phyloP scores from a whole-genome alignment of 2,329 filamentous ascomycete genomes.

The Cytospora chrysosperma region DNA sequence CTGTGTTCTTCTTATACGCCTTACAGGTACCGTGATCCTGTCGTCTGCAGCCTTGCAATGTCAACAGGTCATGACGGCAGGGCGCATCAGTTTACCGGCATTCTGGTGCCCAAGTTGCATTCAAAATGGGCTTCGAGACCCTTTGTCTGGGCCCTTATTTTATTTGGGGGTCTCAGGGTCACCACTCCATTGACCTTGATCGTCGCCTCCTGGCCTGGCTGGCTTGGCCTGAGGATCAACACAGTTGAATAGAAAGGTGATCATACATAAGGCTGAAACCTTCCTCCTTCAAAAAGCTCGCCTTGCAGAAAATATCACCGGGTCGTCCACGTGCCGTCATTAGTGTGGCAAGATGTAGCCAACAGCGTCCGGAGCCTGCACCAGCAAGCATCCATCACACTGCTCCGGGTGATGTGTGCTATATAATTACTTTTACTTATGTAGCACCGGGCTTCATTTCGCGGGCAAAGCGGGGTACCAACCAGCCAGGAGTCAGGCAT shows the following conservation, averaged over 20 bases:
- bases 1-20: not conserved
- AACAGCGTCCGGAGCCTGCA: not conserved
- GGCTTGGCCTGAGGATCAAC: slow-evolving; percentile 3
- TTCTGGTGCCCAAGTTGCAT: slow-evolving; percentile 10
- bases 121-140: not conserved
- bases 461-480: not conserved
- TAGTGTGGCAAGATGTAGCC: not conserved
- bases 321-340: not conserved
- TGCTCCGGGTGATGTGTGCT: not conserved
- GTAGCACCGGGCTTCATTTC: not conserved
- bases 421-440: no score
- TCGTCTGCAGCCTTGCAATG: slow-evolving; percentile 3
- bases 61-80: slow-evolving; percentile 12
- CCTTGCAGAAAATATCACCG: not conserved
- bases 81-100: slow-evolving; percentile 3
- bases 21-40: not conserved
- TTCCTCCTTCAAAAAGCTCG: not conserved
- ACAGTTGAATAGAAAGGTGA: not conserved
- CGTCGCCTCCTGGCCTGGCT: not conserved
- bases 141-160: not conserved
- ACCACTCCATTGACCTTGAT: not conserved
- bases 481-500: not conserved
- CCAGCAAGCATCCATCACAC: not conserved
- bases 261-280: slow-evolving; percentile 17
- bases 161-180: slow-evolving; percentile 7